Base-by-base conservation (phyloP, 2,329 filamentous ascomycete species). In the Aspergillus awamori region DNA sequence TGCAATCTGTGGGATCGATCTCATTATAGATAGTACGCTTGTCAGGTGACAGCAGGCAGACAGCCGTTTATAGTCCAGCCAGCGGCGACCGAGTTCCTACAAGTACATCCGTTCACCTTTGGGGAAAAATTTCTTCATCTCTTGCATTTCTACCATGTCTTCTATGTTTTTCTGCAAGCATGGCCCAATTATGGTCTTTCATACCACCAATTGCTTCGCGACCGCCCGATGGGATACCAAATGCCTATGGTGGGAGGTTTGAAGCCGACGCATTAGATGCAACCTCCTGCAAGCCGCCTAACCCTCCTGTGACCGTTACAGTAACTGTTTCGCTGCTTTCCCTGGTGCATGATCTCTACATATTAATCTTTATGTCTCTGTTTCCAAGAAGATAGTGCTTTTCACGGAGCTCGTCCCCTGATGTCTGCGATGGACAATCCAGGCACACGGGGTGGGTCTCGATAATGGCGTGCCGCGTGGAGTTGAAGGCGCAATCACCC, bases 381-480 rank as follows among this genome's bases (percentile, higher is more conserved):
- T 11, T 13, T 13, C 5, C 11, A 36, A 13, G 11, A 13, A 36
- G 33, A 11, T 11, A 6, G 5, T 36, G 10, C 33, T 36, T 36
- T 36, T 13, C 33, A 36, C 5, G 33, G 11, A 5, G 11, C 11
- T 13, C 33, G 13, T 36, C 33, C 13, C 17, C 36, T 15, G 17
- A 15, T 38, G 51, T 30, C 28, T 30, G 17, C 8, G 17, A 13
- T 55, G 38, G 28, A 20, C 30, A 26, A 11, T 13, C 33, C 36
- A 33, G 26, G 28, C 48, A 52, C 45, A 13, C 36, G n/a, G 20
- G 15, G 53, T 64, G 60, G 63, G 58, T 36, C 62, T n/a, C 6
- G 36, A 38, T 54, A 45, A 68, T 68, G 66, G 64, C 66, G 66
- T 66, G 61, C 64, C 57, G 39, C 38, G 62, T 63, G 64, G 65